A percentile compares a stretch with the other conserved stretches of the same genome.
These are phyloP conservation scores for Entophlyctis helioformis DNA, from an alignment of 192 early-diverging fungal genomes.

Conservation along the genomic window DNA sequence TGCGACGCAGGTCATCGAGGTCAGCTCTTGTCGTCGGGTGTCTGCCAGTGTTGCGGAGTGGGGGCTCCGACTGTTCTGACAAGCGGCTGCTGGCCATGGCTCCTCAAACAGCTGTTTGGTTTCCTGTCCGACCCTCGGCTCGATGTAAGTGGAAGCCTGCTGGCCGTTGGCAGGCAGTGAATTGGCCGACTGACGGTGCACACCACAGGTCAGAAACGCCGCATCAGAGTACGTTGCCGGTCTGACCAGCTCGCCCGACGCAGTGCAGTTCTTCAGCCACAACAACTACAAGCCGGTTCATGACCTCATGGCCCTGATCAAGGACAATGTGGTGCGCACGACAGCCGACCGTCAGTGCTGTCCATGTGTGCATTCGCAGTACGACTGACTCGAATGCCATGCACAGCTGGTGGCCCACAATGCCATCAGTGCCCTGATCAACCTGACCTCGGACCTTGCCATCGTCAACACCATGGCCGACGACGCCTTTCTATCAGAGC, in stretches of 20 bases:
- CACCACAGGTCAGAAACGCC: slow-evolving; percentile 56
- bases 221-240: slow-evolving; percentile 66
- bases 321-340: slow-evolving; percentile 10
- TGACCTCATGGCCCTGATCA: slow-evolving; percentile 53
- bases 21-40: too few species aligned
- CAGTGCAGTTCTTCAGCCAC: slow-evolving; percentile 44
- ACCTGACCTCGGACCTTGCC: slow-evolving; percentile 58
- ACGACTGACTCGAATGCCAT: neutral
- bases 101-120: slow-evolving; percentile 63
- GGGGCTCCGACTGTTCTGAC: too few species aligned
- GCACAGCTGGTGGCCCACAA: slow-evolving; percentile 68
- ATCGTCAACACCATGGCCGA: slow-evolving; percentile 56
- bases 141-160: slow-evolving; percentile 37
- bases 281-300: slow-evolving; percentile 43
- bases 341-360: neutral
- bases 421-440: slow-evolving; percentile 70
- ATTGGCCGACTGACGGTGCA: neutral
- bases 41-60: too few species aligned
- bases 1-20: too few species aligned
- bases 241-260: slow-evolving; percentile 54
- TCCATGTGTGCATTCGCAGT: neutral
- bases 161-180: neutral
- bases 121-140: slow-evolving; percentile 59
- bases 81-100: too few species aligned
- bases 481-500: slow-evolving; percentile 54